phyloP scores from a whole-genome alignment of 2,329 filamentous ascomycete species.

The Mariannaea elegans region DNA sequence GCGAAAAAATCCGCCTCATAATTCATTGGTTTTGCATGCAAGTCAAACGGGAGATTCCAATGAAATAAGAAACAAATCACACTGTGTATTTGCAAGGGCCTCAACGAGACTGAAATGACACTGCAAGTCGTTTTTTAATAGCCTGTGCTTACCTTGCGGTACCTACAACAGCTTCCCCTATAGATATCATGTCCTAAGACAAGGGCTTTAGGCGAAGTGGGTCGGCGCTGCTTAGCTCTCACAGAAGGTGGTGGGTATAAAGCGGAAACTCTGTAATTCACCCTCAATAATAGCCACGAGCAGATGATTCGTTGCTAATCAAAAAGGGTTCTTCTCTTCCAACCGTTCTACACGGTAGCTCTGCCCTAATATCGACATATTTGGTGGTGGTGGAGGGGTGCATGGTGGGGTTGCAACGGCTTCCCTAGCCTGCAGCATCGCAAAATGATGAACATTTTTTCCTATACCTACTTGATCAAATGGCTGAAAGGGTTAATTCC shows the following conservation, averaged over 20 bases:
- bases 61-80: neutral
- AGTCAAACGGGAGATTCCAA: neutral
- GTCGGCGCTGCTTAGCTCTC: no score
- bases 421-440: neutral
- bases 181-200: no score
- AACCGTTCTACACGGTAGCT: neutral
- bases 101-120: neutral
- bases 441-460: neutral
- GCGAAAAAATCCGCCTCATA: neutral
- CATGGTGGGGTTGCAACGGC: conserved; percentile 12
- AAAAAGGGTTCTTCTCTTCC: neutral
- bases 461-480: no score
- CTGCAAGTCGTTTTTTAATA: neutral
- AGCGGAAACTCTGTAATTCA: neutral
- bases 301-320: neutral
- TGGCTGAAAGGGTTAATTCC: neutral
- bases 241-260: no score
- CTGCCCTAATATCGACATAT: conserved; percentile 1
- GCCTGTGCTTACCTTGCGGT: no score
- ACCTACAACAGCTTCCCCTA: no score
- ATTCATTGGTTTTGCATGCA: neutral
- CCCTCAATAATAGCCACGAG: neutral
- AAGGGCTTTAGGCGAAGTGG: no score
- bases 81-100: neutral
- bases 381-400: neutral